Evolutionary conservation across 2,329 filamentous ascomycete species (phyloP).

Genomic region (Claviceps spartinae): DNA sequence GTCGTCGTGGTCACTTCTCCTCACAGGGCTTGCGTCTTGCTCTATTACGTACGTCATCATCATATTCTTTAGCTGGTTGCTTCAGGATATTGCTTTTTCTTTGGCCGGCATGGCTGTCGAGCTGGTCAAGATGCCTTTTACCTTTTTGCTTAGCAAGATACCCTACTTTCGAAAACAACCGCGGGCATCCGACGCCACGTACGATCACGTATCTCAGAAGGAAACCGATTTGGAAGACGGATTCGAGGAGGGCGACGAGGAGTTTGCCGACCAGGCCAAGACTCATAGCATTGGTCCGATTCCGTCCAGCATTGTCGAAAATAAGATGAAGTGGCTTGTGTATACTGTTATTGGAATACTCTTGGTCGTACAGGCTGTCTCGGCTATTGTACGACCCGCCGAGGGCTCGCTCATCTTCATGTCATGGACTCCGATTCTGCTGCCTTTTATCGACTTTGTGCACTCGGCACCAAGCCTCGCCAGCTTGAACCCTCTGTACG

Average conservation of each 20-base stretch:
- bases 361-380: slow-evolving; percentile 13
- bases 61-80: slow-evolving; percentile 8
- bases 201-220: slow-evolving; percentile 8
- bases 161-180: slow-evolving; percentile 2
- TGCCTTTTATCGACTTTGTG: slow-evolving; percentile 21
- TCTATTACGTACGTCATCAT: slow-evolving; percentile 6
- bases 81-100: slow-evolving; percentile 12
- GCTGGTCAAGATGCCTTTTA: slow-evolving; percentile 10
- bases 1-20: slow-evolving; percentile 12
- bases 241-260: slow-evolving; percentile 5
- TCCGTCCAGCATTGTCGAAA: neutral
- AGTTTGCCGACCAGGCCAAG: slow-evolving; percentile 2
- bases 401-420: slow-evolving; percentile 21
- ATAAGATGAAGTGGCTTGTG: slow-evolving; percentile 3
- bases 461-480: slow-evolving; percentile 17
- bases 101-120: slow-evolving; percentile 10
- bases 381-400: slow-evolving; percentile 15
- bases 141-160: slow-evolving; percentile 7
- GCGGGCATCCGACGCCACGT: neutral
- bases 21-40: slow-evolving; percentile 14
- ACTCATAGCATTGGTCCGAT: neutral
- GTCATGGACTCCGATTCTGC: slow-evolving; percentile 20
- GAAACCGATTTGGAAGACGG: slow-evolving; percentile 8
- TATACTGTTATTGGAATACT: slow-evolving; percentile 13
- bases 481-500: slow-evolving; percentile 12